These are phyloP conservation scores for Musa beccarii DNA, from an alignment of 176 grass and related monocot species.

Conservation along the genomic window DNA sequence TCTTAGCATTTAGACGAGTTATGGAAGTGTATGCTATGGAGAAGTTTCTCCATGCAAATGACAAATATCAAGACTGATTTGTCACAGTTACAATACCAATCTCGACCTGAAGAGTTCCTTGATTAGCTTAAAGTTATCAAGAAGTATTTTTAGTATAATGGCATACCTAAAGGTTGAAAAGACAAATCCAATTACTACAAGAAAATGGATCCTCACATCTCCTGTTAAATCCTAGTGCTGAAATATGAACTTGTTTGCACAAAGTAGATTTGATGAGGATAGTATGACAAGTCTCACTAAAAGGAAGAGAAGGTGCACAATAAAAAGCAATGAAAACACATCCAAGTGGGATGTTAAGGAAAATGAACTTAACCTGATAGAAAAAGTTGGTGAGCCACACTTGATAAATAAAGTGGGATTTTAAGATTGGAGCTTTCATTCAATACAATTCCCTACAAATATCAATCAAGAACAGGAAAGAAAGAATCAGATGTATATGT, in stretches of 20 bases:
- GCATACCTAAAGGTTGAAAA: no score
- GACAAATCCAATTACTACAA: no score
- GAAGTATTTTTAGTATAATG: not conserved
- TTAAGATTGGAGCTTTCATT: conserved; percentile 66
- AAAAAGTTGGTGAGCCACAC: conserved; percentile 83
- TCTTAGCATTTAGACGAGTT: no score
- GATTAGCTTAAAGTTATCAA: not conserved
- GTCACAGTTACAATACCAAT: no score
- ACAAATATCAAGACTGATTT: no score
- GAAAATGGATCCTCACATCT: no score
- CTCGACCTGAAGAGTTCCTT: not conserved
- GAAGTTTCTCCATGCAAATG: no score
- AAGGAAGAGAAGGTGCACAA: not conserved
- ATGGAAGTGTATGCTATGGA: no score
- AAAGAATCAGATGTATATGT: conserved; percentile 9
- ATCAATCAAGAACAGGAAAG: not conserved
- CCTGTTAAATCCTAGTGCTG: no score
- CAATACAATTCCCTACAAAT: conserved; percentile 78
- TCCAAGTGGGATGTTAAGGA: not conserved
- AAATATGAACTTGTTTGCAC: no score
- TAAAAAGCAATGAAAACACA: not conserved
- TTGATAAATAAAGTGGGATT: conserved; percentile 75
- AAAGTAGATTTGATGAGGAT: no score
- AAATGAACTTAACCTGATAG: conserved; percentile 42
- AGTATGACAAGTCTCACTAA: no score